These are phyloP conservation scores for Paraphaeosphaeria sporulosa DNA, from an alignment of 2,329 filamentous ascomycete genomes.

Conservation along the genomic window DNA sequence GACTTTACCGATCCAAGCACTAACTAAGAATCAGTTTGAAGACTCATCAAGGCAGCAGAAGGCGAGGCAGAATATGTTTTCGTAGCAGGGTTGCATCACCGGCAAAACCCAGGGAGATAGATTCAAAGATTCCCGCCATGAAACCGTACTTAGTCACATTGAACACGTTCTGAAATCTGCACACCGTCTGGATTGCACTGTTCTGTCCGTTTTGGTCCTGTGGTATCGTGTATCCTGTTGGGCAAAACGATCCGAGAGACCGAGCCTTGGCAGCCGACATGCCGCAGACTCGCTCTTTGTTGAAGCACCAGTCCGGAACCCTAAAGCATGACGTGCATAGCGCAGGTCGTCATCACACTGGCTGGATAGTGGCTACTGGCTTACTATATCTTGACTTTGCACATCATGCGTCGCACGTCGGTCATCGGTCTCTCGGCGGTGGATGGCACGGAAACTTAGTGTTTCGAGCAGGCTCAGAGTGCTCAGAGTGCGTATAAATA, in stretches of 20 bases:
- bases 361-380: neutral
- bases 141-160: neutral
- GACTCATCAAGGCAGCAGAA: conserved; percentile 36
- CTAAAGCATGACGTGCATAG: neutral
- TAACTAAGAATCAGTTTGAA: conserved; percentile 35
- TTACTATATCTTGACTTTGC: neutral
- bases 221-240: neutral
- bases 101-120: neutral
- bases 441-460: neutral
- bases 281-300: conserved; percentile 10
- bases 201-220: neutral
- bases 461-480: neutral
- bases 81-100: conserved; percentile 13
- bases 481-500: neutral
- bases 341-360: neutral
- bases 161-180: neutral
- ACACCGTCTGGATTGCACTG: neutral
- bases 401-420: neutral
- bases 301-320: neutral
- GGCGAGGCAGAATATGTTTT: conserved; percentile 22
- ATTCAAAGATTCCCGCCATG: neutral
- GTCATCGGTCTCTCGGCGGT: conserved; percentile 1
- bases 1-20: conserved; percentile 2
- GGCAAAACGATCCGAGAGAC: conserved; percentile 18
- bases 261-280: conserved; percentile 12